Evolutionary conservation across 371 early-diverging fungal genomes (phyloP).

Genomic region (Mortierella sp.): DNA sequence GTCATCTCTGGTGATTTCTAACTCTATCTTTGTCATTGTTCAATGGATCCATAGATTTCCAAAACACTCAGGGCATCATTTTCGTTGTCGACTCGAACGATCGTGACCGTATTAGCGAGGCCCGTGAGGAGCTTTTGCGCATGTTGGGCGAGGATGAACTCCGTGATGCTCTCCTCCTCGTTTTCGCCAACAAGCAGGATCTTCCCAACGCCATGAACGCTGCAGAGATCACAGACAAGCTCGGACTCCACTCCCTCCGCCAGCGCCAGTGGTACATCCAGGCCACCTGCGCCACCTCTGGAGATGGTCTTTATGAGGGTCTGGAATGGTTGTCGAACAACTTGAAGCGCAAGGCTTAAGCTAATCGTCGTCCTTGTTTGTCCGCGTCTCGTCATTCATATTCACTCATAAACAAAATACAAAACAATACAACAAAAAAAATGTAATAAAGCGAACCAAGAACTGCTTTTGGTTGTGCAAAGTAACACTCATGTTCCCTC

Average conservation of each 20-base stretch:
- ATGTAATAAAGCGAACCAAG: constrained; percentile 6
- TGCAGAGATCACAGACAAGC: constrained; percentile 88
- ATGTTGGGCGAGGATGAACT: constrained; percentile 93
- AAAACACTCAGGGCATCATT: constrained; percentile 93
- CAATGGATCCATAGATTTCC: constrained; percentile 64
- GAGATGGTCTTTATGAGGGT: constrained; percentile 97
- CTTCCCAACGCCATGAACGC: constrained; percentile 90
- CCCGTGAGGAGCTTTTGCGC: constrained; percentile 45
- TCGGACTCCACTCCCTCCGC: constrained; percentile 85
- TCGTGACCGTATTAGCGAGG: constrained; percentile 83
- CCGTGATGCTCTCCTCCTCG: constrained; percentile 85
- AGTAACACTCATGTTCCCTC: background rate
- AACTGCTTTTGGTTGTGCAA: background rate
- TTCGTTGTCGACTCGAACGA: constrained; percentile 97
- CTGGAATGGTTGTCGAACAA: constrained; percentile 82
- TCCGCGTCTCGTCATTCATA: background rate
- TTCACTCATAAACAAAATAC: constrained; percentile 1
- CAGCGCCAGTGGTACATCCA: constrained; percentile 95
- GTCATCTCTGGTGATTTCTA: background rate
- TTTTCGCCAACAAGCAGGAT: constrained; percentile 95
- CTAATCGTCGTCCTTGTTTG: too few relatives aligned
- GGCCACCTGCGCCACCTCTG: constrained; percentile 93
- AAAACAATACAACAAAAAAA: constrained; percentile 1
- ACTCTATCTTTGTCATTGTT: background rate
- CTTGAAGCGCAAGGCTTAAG: constrained; percentile 63